Evolutionary conservation across 768 basidiomycete genomes (phyloP).

Genomic region (Hortiboletus flavorubellus): DNA sequence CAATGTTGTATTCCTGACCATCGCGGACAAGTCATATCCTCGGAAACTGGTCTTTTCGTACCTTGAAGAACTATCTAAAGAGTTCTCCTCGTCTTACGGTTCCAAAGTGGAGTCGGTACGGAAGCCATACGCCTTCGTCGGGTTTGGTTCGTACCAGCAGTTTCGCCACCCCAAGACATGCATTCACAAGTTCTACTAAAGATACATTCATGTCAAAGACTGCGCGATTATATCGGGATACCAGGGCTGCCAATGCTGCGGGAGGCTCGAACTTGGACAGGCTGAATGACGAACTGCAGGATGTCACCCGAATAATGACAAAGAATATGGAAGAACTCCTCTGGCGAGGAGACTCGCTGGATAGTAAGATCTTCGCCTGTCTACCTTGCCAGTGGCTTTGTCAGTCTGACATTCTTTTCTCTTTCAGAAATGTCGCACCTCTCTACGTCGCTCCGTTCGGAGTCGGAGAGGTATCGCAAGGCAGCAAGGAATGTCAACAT

Average conservation of each 20-base stretch:
- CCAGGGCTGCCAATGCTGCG: conserved; percentile 75
- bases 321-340: conserved; percentile 99
- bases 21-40: conserved; percentile 96
- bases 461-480: conserved; percentile 97
- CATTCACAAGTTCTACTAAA: conserved; percentile 30
- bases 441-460: conserved; percentile 89
- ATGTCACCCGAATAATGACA: conserved; percentile 99
- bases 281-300: conserved; percentile 94
- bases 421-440: conserved; percentile 90
- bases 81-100: conserved; percentile 91
- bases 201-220: conserved; percentile 99
- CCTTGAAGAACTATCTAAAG: conserved; percentile 94
- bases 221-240: conserved; percentile 90
- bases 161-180: background rate
- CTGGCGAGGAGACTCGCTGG: conserved; percentile 97
- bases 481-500: conserved; percentile 93
- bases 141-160: conserved; percentile 73
- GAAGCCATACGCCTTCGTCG: conserved; percentile 98
- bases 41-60: conserved; percentile 97
- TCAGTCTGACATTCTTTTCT: conserved; percentile 1
- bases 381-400: background rate
- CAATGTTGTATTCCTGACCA: conserved; percentile 92
- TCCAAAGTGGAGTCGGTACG: conserved; percentile 87
- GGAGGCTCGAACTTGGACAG: conserved; percentile 69
- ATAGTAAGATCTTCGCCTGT: conserved; percentile 56